Base-by-base conservation (phyloP, 1,284 basidiomycete species). In the Heimioporus retisporus region DNA sequence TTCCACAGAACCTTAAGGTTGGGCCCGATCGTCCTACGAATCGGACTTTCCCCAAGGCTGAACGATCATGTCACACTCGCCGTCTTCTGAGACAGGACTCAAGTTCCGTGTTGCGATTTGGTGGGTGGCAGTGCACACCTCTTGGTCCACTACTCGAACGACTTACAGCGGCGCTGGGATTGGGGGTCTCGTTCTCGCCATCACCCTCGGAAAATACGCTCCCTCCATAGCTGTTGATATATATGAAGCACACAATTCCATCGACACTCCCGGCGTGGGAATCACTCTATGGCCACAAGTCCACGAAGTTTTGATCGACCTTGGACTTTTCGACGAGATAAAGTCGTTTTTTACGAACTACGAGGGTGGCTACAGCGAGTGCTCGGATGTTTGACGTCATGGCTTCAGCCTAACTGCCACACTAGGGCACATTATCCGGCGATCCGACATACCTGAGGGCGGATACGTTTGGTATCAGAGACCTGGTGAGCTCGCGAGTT, bases 141-240 rank as follows among this genome's bases (percentile, higher is more conserved):
- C 51, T 21, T 14, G 23, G 3, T 2, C 8, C 16, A 6, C 16
- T 1, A 25, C 31, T 69, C 5, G 56, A 3, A 16, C 23, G 21
- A 7, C 60, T 15, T 7, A n/a, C 40, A 75, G 74, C 11, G 73
- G 75, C 2, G 73, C 63, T 35, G 75, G 74, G 14, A 61, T 76
- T 6, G 71, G 53, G 3, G 73, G 73, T 15, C 73, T 76, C 11
- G 13, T 65, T 18, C 73, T 74, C 18, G 73, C 73, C 3, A 66
- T 67, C 14, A 72, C 69, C 0, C 72, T 76, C 18, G 69, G 75
- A 56, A 74, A 69, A 62, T 75, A 76, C 18, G 59, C 61, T 58
- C 57, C 73, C 13, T 64, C 60, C 2, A 58, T 76, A 60, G 65
- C 71, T 35, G 65, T 76, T 15, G 69, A 75, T 28, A 21, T 76